Evolutionary conservation across 108 stramenopile species (phyloP).

Genomic region (Mayamaea pseudoterrestris): DNA sequence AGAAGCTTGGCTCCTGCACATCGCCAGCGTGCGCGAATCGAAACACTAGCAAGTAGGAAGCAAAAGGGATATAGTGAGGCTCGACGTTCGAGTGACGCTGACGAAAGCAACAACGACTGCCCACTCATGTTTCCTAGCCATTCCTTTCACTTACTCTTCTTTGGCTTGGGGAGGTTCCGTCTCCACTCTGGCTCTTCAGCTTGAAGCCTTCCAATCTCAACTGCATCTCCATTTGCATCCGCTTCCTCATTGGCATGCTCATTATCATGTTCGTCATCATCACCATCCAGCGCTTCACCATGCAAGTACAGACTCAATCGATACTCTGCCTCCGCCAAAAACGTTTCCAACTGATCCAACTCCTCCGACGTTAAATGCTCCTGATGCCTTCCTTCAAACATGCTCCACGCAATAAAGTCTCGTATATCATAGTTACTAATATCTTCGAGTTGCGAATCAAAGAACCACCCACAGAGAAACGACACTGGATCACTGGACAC

Average conservation of each 20-base stretch:
- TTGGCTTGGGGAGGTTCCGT: slow-evolving; percentile 14
- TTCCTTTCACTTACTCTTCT: slow-evolving; percentile 28
- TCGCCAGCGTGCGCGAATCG: no score
- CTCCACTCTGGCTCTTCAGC: neutral
- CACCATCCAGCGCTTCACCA: slow-evolving; percentile 21
- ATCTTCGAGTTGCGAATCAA: slow-evolving; percentile 50
- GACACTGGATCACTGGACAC: slow-evolving; percentile 32
- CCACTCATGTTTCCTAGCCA: no score
- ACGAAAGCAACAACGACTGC: no score
- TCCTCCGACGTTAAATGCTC: slow-evolving; percentile 78
- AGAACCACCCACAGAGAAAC: slow-evolving; percentile 79
- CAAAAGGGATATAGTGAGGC: no score
- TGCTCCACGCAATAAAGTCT: slow-evolving; percentile 68
- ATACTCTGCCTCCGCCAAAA: slow-evolving; percentile 60
- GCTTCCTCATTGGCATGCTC: slow-evolving; percentile 11
- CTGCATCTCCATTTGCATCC: slow-evolving; percentile 1
- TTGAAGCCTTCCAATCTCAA: neutral
- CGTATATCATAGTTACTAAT: slow-evolving; percentile 72
- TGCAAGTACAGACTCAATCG: slow-evolving; percentile 46
- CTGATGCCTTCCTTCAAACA: slow-evolving; percentile 83
- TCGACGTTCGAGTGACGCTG: no score
- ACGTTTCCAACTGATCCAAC: slow-evolving; percentile 46
- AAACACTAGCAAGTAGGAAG: no score
- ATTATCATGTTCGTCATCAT: slow-evolving; percentile 13
- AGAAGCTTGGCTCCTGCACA: slow-evolving; percentile 43